Conservation (phyloP, 441 rosid species). For the Cnidoscolus chayamansa region DNA sequence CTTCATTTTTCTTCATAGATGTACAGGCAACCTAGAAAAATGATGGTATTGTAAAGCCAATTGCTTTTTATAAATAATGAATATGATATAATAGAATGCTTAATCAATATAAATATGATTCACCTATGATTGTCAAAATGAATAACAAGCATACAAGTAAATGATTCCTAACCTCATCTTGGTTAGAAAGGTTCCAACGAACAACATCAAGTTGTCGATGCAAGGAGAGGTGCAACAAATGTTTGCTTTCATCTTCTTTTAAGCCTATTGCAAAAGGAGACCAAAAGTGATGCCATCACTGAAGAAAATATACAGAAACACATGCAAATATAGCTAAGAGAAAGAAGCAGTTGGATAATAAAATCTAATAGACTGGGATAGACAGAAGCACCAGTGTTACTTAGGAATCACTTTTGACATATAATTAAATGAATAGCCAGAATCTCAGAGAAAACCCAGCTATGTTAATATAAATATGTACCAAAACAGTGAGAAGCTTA, state of each 20-base stretch:
- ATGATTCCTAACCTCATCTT: conserved; percentile 64
- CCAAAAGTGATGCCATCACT: not conserved
- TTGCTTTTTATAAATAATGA: not conserved
- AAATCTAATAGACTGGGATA: not conserved
- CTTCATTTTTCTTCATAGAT: conserved; percentile 54
- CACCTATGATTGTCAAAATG: conserved; percentile 7
- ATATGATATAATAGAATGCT: not conserved
- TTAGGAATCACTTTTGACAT: not conserved
- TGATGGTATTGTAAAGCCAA: not conserved
- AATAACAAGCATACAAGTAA: conserved; percentile 9
- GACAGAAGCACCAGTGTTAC: not conserved
- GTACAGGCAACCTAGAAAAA: conserved; percentile 68
- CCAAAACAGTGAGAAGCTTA: conserved; percentile 27
- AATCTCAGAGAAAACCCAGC: not conserved
- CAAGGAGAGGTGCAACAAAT: conserved; percentile 61
- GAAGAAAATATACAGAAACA: not conserved
- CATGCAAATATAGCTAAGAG: not conserved
- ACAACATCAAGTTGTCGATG: conserved; percentile 57
- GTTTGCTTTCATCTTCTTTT: conserved; percentile 59
- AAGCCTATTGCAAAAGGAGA: conserved; percentile 31
- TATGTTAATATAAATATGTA: not conserved
- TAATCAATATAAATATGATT: not conserved
- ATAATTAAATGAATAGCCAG: not conserved
- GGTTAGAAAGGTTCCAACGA: conserved; percentile 80
- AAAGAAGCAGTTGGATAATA: not conserved